Conservation (phyloP, 1,284 basidiomycete species). For the Tremellales sp. region DNA sequence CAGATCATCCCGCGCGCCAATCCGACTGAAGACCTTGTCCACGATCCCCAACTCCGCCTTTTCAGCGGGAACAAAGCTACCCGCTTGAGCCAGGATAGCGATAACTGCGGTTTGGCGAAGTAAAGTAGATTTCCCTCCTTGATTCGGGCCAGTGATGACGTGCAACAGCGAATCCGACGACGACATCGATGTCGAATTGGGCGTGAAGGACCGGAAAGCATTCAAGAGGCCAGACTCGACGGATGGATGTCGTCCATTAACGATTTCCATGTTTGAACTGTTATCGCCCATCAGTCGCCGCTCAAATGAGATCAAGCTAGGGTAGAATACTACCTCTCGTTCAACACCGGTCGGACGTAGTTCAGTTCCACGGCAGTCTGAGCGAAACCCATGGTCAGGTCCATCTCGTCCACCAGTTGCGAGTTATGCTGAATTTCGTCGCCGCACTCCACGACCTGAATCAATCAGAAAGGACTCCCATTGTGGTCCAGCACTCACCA, state of each 20-base stretch:
- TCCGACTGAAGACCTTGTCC: constrained; percentile 85
- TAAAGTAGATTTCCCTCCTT: constrained; percentile 88
- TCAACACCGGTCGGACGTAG: constrained; percentile 68
- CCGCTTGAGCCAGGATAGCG: constrained; percentile 84
- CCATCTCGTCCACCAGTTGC: constrained; percentile 79
- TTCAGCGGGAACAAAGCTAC: constrained; percentile 88
- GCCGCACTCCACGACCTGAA: constrained; percentile 62
- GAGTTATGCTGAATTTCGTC: constrained; percentile 67
- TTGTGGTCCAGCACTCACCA: constrained; percentile 51
- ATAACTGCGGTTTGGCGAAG: constrained; percentile 89
- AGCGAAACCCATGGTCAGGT: constrained; percentile 78
- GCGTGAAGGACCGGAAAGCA: constrained; percentile 70
- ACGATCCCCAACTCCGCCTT: constrained; percentile 75
- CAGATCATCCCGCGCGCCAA: constrained; percentile 95
- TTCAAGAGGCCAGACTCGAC: constrained; percentile 84
- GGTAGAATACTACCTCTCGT: constrained; percentile 61
- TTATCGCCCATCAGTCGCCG: neutral
- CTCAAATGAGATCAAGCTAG: neutral
- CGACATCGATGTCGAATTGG: constrained; percentile 74
- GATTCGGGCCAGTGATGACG: constrained; percentile 92
- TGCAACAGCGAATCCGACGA: constrained; percentile 60
- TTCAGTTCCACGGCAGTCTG: constrained; percentile 73
- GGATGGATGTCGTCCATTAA: constrained; percentile 82
- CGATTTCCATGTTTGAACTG: constrained; percentile 65
- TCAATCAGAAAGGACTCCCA: neutral